Evolutionary conservation across 192 early-diverging fungal genomes (phyloP).

Genomic region (Polychytrium aggregatum): DNA sequence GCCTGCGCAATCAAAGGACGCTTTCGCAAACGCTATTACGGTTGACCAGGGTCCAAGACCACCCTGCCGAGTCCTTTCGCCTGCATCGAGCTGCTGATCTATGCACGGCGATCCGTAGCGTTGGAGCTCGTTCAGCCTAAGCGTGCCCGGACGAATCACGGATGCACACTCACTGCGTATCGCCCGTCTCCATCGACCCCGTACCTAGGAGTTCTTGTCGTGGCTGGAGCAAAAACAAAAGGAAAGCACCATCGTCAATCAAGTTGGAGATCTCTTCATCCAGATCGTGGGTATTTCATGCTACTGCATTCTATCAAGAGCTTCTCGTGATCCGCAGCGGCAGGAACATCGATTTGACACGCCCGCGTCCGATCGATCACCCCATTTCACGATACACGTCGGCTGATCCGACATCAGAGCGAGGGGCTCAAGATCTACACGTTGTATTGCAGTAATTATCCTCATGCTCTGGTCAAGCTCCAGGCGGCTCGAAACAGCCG

Average conservation of each 20-base stretch:
- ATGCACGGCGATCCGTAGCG: neutral
- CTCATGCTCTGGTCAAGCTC: slow-evolving; percentile 45
- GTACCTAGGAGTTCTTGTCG: slow-evolving; percentile 19
- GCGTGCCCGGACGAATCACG: no score
- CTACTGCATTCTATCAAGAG: no score
- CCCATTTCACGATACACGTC: no score
- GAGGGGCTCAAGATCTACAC: slow-evolving; percentile 53
- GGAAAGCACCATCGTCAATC: slow-evolving; percentile 21
- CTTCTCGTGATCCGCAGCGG: no score
- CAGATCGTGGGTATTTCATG: slow-evolving; percentile 19
- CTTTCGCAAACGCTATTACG: no score
- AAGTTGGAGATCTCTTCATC: slow-evolving; percentile 40
- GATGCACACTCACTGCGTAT: no score
- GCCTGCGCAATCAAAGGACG: neutral
- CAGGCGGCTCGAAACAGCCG: slow-evolving; percentile 28
- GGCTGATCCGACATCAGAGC: slow-evolving; percentile 5
- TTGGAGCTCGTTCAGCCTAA: neutral
- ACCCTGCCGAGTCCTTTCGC: neutral
- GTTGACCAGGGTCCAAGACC: no score
- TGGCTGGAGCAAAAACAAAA: slow-evolving; percentile 20
- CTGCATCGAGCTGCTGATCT: neutral
- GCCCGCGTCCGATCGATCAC: no score
- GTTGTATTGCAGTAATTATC: slow-evolving; percentile 54
- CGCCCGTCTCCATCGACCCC: no score
- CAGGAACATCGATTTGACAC: no score